Conservation (phyloP, 2,329 filamentous ascomycete genomes). For the Lojkania enalia region DNA sequence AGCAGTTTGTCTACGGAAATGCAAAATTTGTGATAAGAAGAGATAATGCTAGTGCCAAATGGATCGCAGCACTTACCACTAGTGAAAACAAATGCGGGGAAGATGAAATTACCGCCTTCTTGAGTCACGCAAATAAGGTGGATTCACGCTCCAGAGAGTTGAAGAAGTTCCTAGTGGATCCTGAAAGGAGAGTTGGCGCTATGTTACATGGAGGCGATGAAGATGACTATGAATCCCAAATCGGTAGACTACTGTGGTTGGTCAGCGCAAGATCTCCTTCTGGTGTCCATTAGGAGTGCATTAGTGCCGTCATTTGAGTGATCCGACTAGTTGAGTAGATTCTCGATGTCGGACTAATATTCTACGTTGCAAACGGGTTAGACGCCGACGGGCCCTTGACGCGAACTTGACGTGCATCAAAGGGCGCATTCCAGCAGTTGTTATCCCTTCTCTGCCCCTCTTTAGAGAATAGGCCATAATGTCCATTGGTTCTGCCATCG, state of each 20-base stretch:
- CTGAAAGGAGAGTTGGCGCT: no score
- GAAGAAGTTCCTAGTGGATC: no score
- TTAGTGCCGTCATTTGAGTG: background rate
- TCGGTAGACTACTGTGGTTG: background rate
- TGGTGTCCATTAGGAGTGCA: background rate
- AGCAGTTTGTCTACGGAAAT: no score
- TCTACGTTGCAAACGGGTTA: background rate
- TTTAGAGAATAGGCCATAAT: background rate
- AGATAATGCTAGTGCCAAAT: no score
- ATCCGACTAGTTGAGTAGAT: background rate
- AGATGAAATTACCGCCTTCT: no score
- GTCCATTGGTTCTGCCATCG: background rate
- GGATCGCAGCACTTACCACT: no score
- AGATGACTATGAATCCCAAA: background rate
- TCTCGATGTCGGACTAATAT: background rate
- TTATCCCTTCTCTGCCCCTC: no score
- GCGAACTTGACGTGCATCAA: background rate
- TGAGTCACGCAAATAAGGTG: no score
- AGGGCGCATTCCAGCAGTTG: background rate
- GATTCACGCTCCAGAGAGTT: no score
- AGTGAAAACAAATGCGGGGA: no score
- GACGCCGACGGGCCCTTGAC: background rate
- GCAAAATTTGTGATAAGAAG: no score
- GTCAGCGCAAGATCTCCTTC: background rate
- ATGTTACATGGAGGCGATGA: no score